Percentiles rank a stretch among this genome's conserved stretches.
Conservation (phyloP, 129 eudicot genomes). For the Ambrosia artemisiifolia region DNA sequence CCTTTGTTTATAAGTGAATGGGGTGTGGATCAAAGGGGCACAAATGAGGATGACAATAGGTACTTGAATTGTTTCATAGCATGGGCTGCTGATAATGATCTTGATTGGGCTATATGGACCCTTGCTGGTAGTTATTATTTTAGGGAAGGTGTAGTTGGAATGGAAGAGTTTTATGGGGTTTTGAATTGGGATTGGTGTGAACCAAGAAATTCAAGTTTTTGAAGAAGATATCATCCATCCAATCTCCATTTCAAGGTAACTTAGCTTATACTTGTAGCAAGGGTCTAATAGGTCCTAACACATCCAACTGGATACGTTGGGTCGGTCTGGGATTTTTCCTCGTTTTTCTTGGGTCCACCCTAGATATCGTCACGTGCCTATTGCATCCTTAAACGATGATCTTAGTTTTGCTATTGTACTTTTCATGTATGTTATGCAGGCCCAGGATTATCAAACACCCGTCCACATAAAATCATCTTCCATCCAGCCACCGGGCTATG, state of each 20-base stretch:
- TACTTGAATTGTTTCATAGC: slow-evolving; percentile 74
- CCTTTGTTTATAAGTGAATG: slow-evolving; percentile 88
- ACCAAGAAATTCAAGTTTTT: slow-evolving; percentile 61
- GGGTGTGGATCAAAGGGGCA: slow-evolving; percentile 82
- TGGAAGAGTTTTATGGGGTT: slow-evolving; percentile 53
- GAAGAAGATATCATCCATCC: slow-evolving; percentile 64
- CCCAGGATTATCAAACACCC: slow-evolving; percentile 47
- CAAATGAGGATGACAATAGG: slow-evolving; percentile 69
- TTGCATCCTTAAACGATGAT: not conserved
- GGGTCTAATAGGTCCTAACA: not conserved
- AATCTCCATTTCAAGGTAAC: slow-evolving; percentile 73
- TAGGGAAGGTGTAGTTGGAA: slow-evolving; percentile 75
- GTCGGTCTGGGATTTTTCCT: too few relatives aligned
- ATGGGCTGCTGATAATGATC: slow-evolving; percentile 69
- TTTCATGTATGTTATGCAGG: slow-evolving; percentile 46
- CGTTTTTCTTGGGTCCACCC: too few relatives aligned
- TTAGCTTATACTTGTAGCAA: not conserved
- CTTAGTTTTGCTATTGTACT: not conserved
- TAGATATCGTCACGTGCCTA: too few relatives aligned
- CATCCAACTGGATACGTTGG: too few relatives aligned
- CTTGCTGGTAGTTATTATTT: slow-evolving; percentile 77
- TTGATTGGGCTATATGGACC: slow-evolving; percentile 93
- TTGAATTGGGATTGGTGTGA: slow-evolving; percentile 55
- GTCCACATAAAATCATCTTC: slow-evolving; percentile 54
- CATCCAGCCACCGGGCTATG: slow-evolving; percentile 90